Base-by-base conservation (phyloP, 192 early-diverging fungal species). In the Coemansia sp. region DNA sequence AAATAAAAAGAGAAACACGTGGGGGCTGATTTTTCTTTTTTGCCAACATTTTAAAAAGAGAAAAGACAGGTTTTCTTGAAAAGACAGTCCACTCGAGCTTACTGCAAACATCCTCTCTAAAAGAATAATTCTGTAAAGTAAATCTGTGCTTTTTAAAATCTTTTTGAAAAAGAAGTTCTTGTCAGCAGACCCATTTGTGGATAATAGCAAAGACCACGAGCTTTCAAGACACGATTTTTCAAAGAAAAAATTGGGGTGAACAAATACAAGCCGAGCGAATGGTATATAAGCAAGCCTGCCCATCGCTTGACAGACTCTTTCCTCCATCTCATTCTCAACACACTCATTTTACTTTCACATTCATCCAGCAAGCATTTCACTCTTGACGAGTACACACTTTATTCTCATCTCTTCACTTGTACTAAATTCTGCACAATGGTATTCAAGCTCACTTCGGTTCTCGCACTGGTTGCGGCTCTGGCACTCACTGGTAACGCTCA, bases 381-480 rank as follows among this genome's bases (percentile, higher is more conserved):
- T 48, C 46, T 48, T 9, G 46, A 56, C 54, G 33, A 29, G 33
- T 34, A 56, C 54, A 27, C 29, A 31, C 36, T 37, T 19, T 59
- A n/a, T n/a, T n/a, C n/a, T 59, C 3, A 57, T n/a, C n/a, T 35
- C 13, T 35, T 27, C 29, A 31, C 21, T 54, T 54, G 51, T 36
- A 59, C 9, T 19, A 36, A 36, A 17, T 35, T 17, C 21, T 27
- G 1, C 29, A 31, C 41, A 59, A 59, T 59, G 56, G 56, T 59
- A 6, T 35, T n/a, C 56, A 59, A 59, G 56, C 16, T 59, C n/a
- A 19, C 56, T 36, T 59, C 56, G 34, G 9, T 59, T 59, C 16
- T 59, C n/a, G 56, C 56, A 59, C 56, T 59, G 56, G 56, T 27
- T 59, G 56, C 56, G n/a, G 9, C 29, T 19, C 35, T 59, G 16